These are phyloP conservation scores for Serendipita sp. DNA, from an alignment of 768 basidiomycete genomes.

Conservation along the genomic window DNA sequence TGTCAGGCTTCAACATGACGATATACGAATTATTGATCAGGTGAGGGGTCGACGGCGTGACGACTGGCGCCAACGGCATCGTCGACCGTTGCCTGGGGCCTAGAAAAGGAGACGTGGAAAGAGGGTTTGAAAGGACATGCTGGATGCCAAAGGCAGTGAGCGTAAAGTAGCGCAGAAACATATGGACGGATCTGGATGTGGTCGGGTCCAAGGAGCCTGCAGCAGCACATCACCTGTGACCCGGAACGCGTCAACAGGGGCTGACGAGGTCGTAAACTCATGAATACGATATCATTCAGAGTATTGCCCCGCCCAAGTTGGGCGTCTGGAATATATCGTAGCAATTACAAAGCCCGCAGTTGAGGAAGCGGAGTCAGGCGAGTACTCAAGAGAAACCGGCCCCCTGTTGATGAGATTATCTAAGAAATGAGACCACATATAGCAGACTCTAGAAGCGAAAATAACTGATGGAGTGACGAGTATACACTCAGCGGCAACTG, in stretches of 20 bases:
- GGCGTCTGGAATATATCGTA: too few relatives aligned
- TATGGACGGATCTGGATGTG: slow-evolving; percentile 23
- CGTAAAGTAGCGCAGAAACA: slow-evolving; percentile 21
- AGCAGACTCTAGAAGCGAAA: too few relatives aligned
- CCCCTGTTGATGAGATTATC: too few relatives aligned
- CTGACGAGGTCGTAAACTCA: not conserved
- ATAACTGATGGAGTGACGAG: too few relatives aligned
- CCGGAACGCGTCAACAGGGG: not conserved
- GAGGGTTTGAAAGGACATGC: slow-evolving; percentile 25
- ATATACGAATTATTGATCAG: slow-evolving; percentile 84
- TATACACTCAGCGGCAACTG: too few relatives aligned
- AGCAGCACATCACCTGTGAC: not conserved
- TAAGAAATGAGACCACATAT: too few relatives aligned
- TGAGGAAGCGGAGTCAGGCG: too few relatives aligned
- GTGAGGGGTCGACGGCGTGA: slow-evolving; percentile 14
- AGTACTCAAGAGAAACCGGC: too few relatives aligned
- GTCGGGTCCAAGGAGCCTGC: not conserved
- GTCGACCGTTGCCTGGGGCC: slow-evolving; percentile 26
- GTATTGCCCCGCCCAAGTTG: too few relatives aligned
- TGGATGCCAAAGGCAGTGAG: slow-evolving; percentile 26
- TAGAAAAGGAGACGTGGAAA: slow-evolving; percentile 28
- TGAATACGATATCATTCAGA: too few relatives aligned
- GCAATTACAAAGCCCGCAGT: too few relatives aligned
- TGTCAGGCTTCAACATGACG: slow-evolving; percentile 65
- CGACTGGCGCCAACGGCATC: slow-evolving; percentile 44